Percentiles rank a stretch among this genome's conserved stretches.
Evolutionary conservation across 768 basidiomycete species (phyloP).

Genomic region (Tylopilus balloui): DNA sequence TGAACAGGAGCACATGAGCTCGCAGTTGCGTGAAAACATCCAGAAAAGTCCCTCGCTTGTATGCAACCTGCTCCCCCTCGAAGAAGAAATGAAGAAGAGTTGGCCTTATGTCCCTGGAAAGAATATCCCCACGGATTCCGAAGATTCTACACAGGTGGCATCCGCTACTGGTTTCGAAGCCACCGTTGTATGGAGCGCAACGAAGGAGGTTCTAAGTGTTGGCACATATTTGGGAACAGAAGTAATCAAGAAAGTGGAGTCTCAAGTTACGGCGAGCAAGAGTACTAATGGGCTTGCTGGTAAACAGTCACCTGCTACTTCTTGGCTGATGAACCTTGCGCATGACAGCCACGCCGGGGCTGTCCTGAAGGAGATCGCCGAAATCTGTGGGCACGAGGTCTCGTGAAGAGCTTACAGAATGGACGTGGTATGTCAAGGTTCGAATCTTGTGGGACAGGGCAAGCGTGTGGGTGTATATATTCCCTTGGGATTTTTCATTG

Average conservation of each 20-base stretch:
- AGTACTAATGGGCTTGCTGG: slow-evolving; percentile 6
- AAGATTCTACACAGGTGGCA: slow-evolving; percentile 6
- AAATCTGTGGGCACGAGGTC: not conserved
- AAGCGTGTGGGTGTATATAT: not conserved
- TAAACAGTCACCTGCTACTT: slow-evolving; percentile 15
- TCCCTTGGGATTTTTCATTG: not conserved
- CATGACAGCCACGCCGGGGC: slow-evolving; percentile 24
- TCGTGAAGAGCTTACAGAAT: not conserved
- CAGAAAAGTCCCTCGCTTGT: slow-evolving; percentile 43
- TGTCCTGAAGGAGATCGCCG: slow-evolving; percentile 21
- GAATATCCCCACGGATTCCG: slow-evolving; percentile 9
- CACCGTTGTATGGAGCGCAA: slow-evolving; percentile 14
- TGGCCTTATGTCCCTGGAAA: slow-evolving; percentile 43
- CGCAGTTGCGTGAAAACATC: slow-evolving; percentile 35
- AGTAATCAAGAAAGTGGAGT: slow-evolving; percentile 21
- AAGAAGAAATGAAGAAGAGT: slow-evolving; percentile 42
- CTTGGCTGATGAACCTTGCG: slow-evolving; percentile 24
- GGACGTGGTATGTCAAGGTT: not conserved
- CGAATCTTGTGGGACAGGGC: no score
- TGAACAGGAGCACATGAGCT: slow-evolving; percentile 36
- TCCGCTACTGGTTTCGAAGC: not conserved
- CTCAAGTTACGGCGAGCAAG: slow-evolving; percentile 6
- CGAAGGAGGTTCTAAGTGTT: slow-evolving; percentile 15
- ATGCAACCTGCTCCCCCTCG: slow-evolving; percentile 43
- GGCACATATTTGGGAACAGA: slow-evolving; percentile 17